Conservation (phyloP, 1,284 basidiomycete genomes). For the Pseudozyma sp. region DNA sequence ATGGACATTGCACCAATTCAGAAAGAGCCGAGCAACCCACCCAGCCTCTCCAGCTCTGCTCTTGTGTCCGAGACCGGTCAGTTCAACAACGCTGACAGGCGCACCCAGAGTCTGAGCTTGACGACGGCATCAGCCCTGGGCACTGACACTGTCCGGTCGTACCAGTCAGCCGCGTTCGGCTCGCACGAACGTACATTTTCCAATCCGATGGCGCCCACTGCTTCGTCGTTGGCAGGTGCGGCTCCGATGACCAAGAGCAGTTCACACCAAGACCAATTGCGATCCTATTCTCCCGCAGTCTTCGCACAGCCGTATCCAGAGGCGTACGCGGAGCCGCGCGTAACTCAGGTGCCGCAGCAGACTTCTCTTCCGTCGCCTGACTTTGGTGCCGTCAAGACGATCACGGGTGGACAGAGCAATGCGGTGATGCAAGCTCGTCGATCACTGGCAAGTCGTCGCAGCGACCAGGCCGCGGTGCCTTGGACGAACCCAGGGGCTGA, state of each 20-base stretch:
- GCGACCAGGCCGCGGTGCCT: constrained; percentile 26
- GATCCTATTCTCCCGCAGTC: neutral
- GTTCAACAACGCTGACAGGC: neutral
- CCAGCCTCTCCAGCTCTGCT: constrained; percentile 10
- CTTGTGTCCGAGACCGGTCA: neutral
- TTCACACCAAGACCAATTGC: constrained; percentile 28
- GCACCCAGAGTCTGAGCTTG: constrained; percentile 13
- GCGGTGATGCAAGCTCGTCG: constrained; percentile 39
- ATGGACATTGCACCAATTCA: constrained; percentile 15
- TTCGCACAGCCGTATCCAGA: constrained; percentile 4
- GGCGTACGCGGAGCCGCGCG: constrained; percentile 6
- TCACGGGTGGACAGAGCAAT: constrained; percentile 28
- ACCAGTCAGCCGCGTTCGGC: neutral
- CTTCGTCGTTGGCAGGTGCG: neutral
- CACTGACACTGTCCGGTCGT: neutral
- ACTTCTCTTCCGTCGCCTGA: constrained; percentile 9
- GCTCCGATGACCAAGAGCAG: constrained; percentile 24
- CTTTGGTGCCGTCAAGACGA: constrained; percentile 9
- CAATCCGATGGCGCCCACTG: constrained; percentile 7
- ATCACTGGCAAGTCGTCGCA: constrained; percentile 36
- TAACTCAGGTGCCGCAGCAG: constrained; percentile 9
- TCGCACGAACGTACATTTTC: constrained; percentile 31
- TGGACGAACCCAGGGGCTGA: constrained; percentile 43
- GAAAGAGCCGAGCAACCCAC: neutral
- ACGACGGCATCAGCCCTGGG: neutral